Conservation (phyloP, 306 rosid species). For the Geum urbanum region DNA sequence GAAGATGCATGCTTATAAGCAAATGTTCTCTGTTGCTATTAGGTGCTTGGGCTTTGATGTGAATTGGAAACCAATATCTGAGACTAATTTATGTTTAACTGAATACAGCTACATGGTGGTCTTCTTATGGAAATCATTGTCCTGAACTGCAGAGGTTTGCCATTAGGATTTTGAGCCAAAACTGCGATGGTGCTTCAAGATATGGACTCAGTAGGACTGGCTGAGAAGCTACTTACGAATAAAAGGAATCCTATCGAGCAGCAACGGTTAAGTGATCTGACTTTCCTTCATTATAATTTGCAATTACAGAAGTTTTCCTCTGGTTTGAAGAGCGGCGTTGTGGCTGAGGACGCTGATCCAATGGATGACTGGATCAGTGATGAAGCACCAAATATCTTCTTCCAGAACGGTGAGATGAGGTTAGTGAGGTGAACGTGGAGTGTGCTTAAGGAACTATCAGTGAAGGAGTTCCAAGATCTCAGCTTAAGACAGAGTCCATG, state of each 20-base stretch:
- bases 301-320: conserved; percentile 22
- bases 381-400: conserved; percentile 3
- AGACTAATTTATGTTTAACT: conserved; percentile 3
- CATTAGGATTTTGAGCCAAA: conserved; percentile 27
- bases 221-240: conserved; percentile 23
- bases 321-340: background rate
- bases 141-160: conserved; percentile 34
- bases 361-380: conserved; percentile 22
- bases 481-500: background rate
- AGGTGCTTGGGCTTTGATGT: background rate
- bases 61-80: background rate
- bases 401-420: background rate
- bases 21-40: background rate
- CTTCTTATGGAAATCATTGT: conserved; percentile 14
- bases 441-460: background rate
- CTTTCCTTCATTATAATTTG: conserved; percentile 26
- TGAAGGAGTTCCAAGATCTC: conserved; percentile 1
- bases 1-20: background rate
- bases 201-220: conserved; percentile 23
- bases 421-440: background rate
- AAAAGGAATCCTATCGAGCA: conserved; percentile 23
- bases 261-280: conserved; percentile 11
- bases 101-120: conserved; percentile 28
- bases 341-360: conserved; percentile 17
- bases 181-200: conserved; percentile 22